A percentile compares a stretch with the other conserved stretches of the same genome.
These are phyloP conservation scores for Vachellia pachyceras DNA, from an alignment of 306 rosid genomes.

Conservation along the genomic window DNA sequence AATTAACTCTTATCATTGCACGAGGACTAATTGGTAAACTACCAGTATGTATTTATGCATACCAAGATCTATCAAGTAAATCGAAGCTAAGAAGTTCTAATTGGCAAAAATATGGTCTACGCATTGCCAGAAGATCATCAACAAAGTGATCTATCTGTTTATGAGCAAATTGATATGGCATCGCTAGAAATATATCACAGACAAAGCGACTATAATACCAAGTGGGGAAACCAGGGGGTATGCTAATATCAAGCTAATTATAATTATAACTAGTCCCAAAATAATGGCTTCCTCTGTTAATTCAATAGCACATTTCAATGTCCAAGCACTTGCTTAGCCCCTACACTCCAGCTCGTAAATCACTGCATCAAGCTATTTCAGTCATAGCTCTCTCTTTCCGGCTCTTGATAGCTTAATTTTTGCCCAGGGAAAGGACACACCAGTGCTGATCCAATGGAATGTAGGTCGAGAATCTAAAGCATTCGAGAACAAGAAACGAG, in stretches of 20 bases:
- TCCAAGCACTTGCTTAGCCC: background rate
- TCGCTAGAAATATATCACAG: background rate
- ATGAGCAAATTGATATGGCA: background rate
- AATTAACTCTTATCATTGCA: background rate
- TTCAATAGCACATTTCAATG: background rate
- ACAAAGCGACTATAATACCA: background rate
- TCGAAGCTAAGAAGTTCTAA: background rate
- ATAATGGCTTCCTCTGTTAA: background rate
- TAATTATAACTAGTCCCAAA: background rate
- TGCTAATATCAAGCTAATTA: conserved; percentile 16
- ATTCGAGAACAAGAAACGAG: background rate
- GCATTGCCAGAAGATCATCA: background rate
- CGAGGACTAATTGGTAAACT: background rate
- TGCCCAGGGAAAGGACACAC: background rate
- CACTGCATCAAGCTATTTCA: conserved; percentile 10
- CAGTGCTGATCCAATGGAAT: background rate
- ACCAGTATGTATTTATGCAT: background rate
- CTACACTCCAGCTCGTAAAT: background rate
- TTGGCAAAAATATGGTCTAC: background rate
- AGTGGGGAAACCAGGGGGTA: background rate
- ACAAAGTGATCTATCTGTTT: background rate
- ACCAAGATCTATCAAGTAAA: background rate
- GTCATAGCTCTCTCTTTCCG: background rate
- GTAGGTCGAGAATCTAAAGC: conserved; percentile 28
- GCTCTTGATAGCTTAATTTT: conserved; percentile 1